Evolutionary conservation across 805 yeast genomes (phyloP), one percentile per base, ranked within the genome.

Genomic region (Teunomyces kruisii): DNA sequence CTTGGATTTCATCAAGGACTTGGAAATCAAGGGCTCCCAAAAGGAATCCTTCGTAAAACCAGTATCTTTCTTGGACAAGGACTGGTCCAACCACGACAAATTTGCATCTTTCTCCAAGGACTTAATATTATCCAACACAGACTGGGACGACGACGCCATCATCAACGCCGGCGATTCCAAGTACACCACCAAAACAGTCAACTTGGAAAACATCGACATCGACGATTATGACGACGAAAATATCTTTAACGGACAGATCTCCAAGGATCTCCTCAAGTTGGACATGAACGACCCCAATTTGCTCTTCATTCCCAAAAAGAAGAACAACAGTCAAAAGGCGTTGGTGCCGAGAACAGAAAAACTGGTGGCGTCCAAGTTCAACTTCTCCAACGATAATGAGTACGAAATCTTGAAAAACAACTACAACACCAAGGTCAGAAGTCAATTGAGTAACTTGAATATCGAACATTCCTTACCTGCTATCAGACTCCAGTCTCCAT

Each of bases 391-490:
- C 65, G 99, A 94, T 64, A 77, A 79, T 36, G 86, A 85, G 35
- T 94, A 94, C 63, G 96, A 88, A 46, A 67, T 85, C 43, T 72
- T 94, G 53, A 86, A 86, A 58, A 86, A 83, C 46, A 91, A 89
- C 57, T 90, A 91, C 62, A 96, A 90, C 61, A 82, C 95, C 32
- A 92, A 88, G 70, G 88, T 92, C 30, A 83, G 99, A 62, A 82
- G 96, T 2, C 95, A 96, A 6, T 83, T 94, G 56, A 96, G 97
- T 37, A 88, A 92, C 53, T 74, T 94, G 50, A 84, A 80, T 41
- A 90, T 94, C 50, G 98, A 94, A 57, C 99, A 94, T 63, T 80
- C 97, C 0, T 75, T 83, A 55, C 96, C 96, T 1, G 97, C 99
- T 0, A 58, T 81, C 22, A 75, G 94, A 40, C 72, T 94, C 40